A percentile compares a stretch with the other conserved stretches of the same genome.
phyloP scores from a whole-genome alignment of 768 basidiomycete species.

The Sarcomyxa edulis region DNA sequence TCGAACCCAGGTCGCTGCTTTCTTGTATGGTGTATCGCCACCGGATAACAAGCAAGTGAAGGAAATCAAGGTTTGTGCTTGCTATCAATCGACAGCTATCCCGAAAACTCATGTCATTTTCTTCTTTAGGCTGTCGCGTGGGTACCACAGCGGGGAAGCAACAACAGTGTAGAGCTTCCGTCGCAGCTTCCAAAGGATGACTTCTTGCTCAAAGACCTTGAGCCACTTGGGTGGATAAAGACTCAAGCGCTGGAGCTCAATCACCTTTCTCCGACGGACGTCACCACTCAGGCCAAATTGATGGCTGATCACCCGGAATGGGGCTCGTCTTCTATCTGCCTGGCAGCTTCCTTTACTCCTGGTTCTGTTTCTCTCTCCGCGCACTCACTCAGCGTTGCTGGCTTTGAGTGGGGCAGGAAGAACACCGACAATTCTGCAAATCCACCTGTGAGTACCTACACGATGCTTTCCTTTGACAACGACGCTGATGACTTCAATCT shows the following conservation, averaged over 20 bases:
- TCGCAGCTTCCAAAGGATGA: slow-evolving; percentile 89
- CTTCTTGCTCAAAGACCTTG: slow-evolving; percentile 90
- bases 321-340: slow-evolving; percentile 89
- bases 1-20: slow-evolving; percentile 93
- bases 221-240: slow-evolving; percentile 95
- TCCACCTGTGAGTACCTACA: slow-evolving; percentile 46
- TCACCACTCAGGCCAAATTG: slow-evolving; percentile 90
- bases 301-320: slow-evolving; percentile 97
- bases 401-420: slow-evolving; percentile 98
- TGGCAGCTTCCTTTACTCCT: slow-evolving; percentile 95
- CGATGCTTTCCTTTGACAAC: not conserved
- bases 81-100: not conserved
- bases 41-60: slow-evolving; percentile 97
- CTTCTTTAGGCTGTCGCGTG: slow-evolving; percentile 71
- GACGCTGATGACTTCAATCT: slow-evolving; percentile 6
- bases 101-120: slow-evolving; percentile 2
- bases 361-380: slow-evolving; percentile 95
- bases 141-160: slow-evolving; percentile 96
- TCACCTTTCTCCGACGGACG: slow-evolving; percentile 89
- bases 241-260: slow-evolving; percentile 91
- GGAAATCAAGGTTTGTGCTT: slow-evolving; percentile 73
- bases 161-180: slow-evolving; percentile 91
- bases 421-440: slow-evolving; percentile 82
- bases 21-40: slow-evolving; percentile 88
- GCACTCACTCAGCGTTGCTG: slow-evolving; percentile 83